These are phyloP conservation scores for Sonneratia alba DNA, from an alignment of 345 rosid genomes.

Conservation along the genomic window DNA sequence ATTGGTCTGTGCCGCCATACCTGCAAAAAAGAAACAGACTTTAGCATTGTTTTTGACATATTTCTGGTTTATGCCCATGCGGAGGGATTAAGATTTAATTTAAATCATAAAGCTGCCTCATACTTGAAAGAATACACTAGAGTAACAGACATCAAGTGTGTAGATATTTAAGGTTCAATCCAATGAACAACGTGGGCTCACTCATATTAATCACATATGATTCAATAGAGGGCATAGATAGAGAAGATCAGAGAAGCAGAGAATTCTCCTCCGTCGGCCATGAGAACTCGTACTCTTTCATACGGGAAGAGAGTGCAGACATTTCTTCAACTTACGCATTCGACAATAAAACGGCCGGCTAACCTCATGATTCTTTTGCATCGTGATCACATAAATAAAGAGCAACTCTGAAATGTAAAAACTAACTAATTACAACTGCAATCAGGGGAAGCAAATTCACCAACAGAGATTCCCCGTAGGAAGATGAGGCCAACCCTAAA, in stretches of 20 bases:
- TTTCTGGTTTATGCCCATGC: not conserved
- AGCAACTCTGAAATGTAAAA: not conserved
- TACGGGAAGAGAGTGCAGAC: not conserved
- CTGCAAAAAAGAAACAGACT: constrained; percentile 17
- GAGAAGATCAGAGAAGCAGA: not conserved
- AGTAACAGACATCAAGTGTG: not conserved
- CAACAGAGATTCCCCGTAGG: not conserved
- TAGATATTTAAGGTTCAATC: not conserved
- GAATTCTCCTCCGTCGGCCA: not conserved
- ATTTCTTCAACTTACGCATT: not conserved
- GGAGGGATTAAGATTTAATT: not conserved
- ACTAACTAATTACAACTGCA: not conserved
- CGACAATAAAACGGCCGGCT: not conserved
- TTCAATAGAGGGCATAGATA: not conserved
- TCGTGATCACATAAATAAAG: not conserved
- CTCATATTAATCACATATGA: not conserved
- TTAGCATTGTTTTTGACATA: not conserved
- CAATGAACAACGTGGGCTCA: not conserved
- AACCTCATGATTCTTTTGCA: not conserved
- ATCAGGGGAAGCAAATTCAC: not conserved
- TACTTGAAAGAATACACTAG: not conserved
- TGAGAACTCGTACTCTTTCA: not conserved
- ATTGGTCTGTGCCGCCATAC: constrained; percentile 34
- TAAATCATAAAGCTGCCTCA: not conserved
- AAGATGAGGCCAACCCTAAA: not conserved